Conservation (phyloP, 495 filamentous ascomycete species). For the Tetracladium marchalianum region DNA sequence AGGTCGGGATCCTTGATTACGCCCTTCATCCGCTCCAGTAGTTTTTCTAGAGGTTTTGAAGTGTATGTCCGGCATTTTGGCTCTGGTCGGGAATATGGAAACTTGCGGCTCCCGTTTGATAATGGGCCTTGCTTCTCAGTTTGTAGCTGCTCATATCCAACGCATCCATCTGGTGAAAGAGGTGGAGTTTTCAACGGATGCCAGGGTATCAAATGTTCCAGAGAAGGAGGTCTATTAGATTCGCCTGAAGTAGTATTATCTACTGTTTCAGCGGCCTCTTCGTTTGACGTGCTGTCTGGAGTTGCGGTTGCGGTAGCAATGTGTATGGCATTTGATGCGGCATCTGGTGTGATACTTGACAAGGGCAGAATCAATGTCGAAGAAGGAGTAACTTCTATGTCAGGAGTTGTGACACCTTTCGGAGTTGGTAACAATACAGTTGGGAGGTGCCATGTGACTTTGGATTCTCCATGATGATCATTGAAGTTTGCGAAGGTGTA, state of each 20-base stretch:
- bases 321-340: too few species aligned
- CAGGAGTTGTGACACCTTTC: too few species aligned
- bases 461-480: neutral
- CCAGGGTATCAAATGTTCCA: too few species aligned
- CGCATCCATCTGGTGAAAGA: neutral
- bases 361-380: too few species aligned
- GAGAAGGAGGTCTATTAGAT: too few species aligned
- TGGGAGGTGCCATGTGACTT: slow-evolving; percentile 6
- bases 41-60: slow-evolving; percentile 71
- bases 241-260: too few species aligned
- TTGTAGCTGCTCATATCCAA: slow-evolving; percentile 6
- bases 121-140: slow-evolving; percentile 41
- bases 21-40: slow-evolving; percentile 69
- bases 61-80: slow-evolving; percentile 78
- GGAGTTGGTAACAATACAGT: too few species aligned
- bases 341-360: too few species aligned
- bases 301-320: neutral
- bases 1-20: slow-evolving; percentile 80
- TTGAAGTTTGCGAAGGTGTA: neutral
- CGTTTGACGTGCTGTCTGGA: neutral
- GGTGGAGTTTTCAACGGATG: too few species aligned
- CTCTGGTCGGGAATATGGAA: slow-evolving; percentile 83
- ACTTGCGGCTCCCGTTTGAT: slow-evolving; percentile 63
- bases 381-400: too few species aligned
- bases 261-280: neutral